Conservation (phyloP, 257 asterid genomes). For the Jasminum sambac region DNA sequence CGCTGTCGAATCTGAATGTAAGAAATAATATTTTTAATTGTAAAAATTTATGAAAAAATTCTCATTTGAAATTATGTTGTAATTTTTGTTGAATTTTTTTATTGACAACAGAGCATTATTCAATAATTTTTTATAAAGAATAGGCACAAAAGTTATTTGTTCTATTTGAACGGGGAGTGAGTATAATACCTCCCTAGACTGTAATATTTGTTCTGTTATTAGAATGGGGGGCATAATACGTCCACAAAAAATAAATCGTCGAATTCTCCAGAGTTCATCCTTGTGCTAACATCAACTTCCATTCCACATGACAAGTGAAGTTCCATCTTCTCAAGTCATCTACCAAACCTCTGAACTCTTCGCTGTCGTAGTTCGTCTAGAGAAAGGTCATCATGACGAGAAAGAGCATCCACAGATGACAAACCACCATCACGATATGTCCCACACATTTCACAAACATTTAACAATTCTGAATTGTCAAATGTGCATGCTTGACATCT, state of each 20-base stretch:
- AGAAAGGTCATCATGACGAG: slow-evolving; percentile 34
- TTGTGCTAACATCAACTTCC: background rate
- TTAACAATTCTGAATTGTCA: slow-evolving; percentile 50
- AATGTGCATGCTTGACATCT: slow-evolving; percentile 77
- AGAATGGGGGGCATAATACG: background rate
- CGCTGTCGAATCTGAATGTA: too few relatives aligned
- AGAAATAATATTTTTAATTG: too few relatives aligned
- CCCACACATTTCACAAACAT: slow-evolving; percentile 75
- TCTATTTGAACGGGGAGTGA: too few relatives aligned
- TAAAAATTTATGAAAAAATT: too few relatives aligned
- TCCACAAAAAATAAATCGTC: background rate
- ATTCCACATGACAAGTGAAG: background rate
- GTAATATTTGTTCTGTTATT: too few relatives aligned
- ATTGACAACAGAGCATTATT: too few relatives aligned
- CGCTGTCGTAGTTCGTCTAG: slow-evolving; percentile 65
- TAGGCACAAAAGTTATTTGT: too few relatives aligned
- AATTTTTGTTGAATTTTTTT: too few relatives aligned
- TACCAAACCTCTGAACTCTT: slow-evolving; percentile 61
- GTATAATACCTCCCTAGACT: too few relatives aligned
- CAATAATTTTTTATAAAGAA: too few relatives aligned
- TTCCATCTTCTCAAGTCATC: slow-evolving; percentile 20
- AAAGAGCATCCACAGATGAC: slow-evolving; percentile 12
- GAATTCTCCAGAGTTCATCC: background rate
- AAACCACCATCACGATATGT: slow-evolving; percentile 36
- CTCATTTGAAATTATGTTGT: too few relatives aligned